Evolutionary conservation across 2,329 filamentous ascomycete genomes (phyloP), one percentile per base, ranked within the genome.

Genomic region (Ceratocystiopsis minuta): DNA sequence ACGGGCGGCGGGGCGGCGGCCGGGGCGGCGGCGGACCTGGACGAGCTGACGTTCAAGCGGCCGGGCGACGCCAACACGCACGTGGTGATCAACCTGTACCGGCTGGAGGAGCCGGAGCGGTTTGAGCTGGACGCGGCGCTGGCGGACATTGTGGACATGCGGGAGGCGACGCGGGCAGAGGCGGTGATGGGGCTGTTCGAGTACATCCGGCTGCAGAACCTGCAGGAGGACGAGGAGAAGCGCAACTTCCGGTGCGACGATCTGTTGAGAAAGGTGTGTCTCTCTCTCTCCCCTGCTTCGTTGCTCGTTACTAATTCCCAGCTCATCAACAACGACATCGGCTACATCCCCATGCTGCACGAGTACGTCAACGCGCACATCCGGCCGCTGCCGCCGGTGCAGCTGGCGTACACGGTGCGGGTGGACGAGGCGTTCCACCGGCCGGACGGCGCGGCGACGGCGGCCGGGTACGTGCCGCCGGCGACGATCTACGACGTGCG

Each of bases 161-260:
- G 77, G 39, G 85, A 93, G 58, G 88, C 85, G 40, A 88, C 90
- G 24, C 78, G 86, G 28, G 80, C 85, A 34, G 86, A 90, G 47
- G 80, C 87, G 7, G 77, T 94, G 24, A 83, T 92, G 68, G 87
- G 82, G 14, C 72, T 98, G 31, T 98, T 87, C 85, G 87, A 95
- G 56, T 98, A 98, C 54, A 82, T 94, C 50, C 79, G 84, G 51
- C 69, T 82, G 16, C 81, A 83, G 66, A 78, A 79, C 16, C 65
- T 98, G 38, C 85, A 93, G 57, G 88, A 95, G 56, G 87, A 94
- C 49, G 88, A 96, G 46, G 90, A 98, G 57, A 90, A 90, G 64
- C 75, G 90, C 47, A 81, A 82, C 46, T 88, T 98, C 52, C 79
- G 83, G 34, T 96, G 90, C 55, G 88, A 98, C 55, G 80, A 87